Base-by-base conservation (phyloP, 1,284 basidiomycete genomes). In the Grifola frondosa region DNA sequence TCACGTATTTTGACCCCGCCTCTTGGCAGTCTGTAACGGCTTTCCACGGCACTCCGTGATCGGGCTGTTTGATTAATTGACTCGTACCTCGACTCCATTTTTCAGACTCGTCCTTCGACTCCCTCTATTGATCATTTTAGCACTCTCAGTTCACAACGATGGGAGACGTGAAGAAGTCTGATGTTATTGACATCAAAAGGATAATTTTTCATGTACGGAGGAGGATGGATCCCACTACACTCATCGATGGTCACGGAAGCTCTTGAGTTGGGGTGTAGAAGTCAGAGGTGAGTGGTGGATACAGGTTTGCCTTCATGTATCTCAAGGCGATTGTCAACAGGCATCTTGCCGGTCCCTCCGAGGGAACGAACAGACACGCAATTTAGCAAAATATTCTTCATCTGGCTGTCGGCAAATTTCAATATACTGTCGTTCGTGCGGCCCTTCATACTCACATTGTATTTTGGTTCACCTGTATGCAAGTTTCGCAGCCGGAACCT, bases 401-500 rank as follows among this genome's bases (percentile, higher is more conserved):
- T 89, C 16, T 89, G 82, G 81, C 73, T 88, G 46, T 79, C 87
- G 0, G 70, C 75, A 45, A 89, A 88, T 63, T 72, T 78, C 58
- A 88, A 88, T 55, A 83, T 89, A 42, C 70, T 89, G 36, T 84
- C 85, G 79, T 87, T 45, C 37, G 80, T 63, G 2, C 10, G 17
- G n/a, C 8, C 23, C 8, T n/a, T 3, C 20, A 42, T 21, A 17
- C 29, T 26, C 16, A 10, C 9, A 13, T 25, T 11, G 12, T 15
- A 20, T 33, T n/a, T 28, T 32, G 19, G 11, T 1, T 17, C 6
- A 23, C 13, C 10, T 16, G 30, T 8, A 21, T 33, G 15, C 51
- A 87, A 86, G 0, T n/a, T 87, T 91, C 58, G 89, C 88, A 32
- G 69, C 84, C 2, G 89, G 88, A 6, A 81, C 84, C 0, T 66